Evolutionary conservation across 2,329 filamentous ascomycete genomes (phyloP).

Genomic region (Paraphoma chrysanthemicola): DNA sequence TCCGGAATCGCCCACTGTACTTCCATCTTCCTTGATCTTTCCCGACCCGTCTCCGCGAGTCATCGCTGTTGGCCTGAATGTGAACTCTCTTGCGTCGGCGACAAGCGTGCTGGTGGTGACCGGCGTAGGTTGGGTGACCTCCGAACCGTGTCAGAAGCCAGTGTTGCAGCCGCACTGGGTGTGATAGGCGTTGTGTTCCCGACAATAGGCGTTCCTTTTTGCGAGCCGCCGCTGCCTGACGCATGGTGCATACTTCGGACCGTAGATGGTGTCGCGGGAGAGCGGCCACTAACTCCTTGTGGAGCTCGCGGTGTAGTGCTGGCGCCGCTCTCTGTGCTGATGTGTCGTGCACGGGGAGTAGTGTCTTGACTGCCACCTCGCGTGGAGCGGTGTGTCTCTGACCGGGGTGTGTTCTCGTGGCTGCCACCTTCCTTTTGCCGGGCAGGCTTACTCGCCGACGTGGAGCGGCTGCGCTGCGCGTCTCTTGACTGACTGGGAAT

Average conservation of each 20-base stretch:
- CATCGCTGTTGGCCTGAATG: conserved; percentile 36
- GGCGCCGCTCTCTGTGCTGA: conserved; percentile 39
- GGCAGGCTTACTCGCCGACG: conserved; percentile 33
- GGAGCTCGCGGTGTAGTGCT: conserved; percentile 42
- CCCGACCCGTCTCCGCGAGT: conserved; percentile 42
- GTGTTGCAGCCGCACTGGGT: conserved; percentile 37
- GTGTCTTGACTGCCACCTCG: conserved; percentile 40
- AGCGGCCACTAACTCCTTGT: conserved; percentile 36
- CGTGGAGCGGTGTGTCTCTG: conserved; percentile 29
- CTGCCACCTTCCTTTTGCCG: conserved; percentile 28
- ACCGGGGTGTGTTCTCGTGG: conserved; percentile 36
- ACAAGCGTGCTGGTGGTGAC: conserved; percentile 38
- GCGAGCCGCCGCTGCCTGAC: conserved; percentile 35
- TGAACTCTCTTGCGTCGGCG: conserved; percentile 35
- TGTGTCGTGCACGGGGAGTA: conserved; percentile 39
- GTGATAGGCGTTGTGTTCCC: conserved; percentile 34
- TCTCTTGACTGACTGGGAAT: conserved; percentile 27
- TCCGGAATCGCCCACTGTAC: conserved; percentile 45
- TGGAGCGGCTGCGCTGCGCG: conserved; percentile 35
- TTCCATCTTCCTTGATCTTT: conserved; percentile 43
- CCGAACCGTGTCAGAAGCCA: conserved; percentile 34
- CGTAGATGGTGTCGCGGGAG: conserved; percentile 42
- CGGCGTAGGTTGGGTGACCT: conserved; percentile 38
- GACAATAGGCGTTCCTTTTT: conserved; percentile 32
- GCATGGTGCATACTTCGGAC: conserved; percentile 37